Evolutionary conservation across 2,329 filamentous ascomycete genomes (phyloP).

Genomic region (Diaporthe humulicola): DNA sequence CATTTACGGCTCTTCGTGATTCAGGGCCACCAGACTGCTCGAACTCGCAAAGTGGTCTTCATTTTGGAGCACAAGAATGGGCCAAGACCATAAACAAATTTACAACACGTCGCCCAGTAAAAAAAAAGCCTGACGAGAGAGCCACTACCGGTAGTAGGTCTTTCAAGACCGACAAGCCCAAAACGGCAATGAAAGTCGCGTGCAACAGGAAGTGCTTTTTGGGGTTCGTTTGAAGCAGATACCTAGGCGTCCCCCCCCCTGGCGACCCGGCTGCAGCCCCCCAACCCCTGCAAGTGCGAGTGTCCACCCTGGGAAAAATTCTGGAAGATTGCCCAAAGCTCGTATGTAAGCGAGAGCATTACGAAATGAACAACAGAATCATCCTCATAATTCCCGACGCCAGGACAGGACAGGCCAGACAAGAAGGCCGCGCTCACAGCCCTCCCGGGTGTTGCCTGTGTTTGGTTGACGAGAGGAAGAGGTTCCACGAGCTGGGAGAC

Average conservation of each 20-base stretch:
- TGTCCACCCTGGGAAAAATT: conserved; percentile 33
- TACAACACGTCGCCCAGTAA: not conserved
- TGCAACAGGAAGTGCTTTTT: conserved; percentile 17
- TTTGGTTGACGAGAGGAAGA: not conserved
- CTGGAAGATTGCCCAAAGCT: conserved; percentile 40
- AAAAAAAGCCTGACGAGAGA: not conserved
- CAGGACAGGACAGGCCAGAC: conserved; percentile 24
- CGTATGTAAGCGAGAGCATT: conserved; percentile 37
- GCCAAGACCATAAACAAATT: conserved; percentile 1
- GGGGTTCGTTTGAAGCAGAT: conserved; percentile 29
- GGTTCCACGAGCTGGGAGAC: conserved; percentile 10
- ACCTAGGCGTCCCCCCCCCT: conserved; percentile 25
- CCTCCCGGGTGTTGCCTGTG: not conserved
- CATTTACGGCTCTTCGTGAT: conserved; percentile 19
- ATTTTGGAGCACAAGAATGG: not conserved
- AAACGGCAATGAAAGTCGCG: conserved; percentile 30
- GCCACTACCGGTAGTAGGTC: not conserved
- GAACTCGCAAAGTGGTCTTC: not conserved
- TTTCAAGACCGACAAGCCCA: not conserved
- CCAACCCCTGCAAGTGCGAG: conserved; percentile 20
- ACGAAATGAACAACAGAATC: conserved; percentile 34
- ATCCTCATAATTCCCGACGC: conserved; percentile 1
- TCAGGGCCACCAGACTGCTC: not conserved
- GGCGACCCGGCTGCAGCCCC: conserved; percentile 12
- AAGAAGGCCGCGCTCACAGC: not conserved